Percentiles rank a stretch among this genome's conserved stretches.
phyloP scores from a whole-genome alignment of 75 land plant genomes.

The Isoetes taiwanensis region DNA sequence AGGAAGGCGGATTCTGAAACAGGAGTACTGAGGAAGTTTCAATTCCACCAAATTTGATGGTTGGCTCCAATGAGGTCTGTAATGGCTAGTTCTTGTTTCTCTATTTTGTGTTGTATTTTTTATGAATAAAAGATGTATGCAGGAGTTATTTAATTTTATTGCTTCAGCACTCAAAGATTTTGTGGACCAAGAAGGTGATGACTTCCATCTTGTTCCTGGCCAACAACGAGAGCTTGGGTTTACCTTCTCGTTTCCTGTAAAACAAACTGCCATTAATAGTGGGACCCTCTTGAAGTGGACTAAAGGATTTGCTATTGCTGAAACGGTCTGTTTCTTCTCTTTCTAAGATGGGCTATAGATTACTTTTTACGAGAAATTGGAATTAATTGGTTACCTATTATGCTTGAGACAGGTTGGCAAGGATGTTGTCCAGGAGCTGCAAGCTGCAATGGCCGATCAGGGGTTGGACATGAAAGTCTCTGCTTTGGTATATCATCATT shows the following conservation, averaged over 20 bases:
- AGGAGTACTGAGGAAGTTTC: conserved; percentile 37
- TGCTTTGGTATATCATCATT: conserved; percentile 42
- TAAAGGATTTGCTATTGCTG: conserved; percentile 62
- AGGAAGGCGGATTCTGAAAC: conserved; percentile 23
- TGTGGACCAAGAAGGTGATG: conserved; percentile 35
- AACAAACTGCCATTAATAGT: conserved; percentile 58
- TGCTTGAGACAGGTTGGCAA: conserved; percentile 83
- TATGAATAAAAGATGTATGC: not conserved
- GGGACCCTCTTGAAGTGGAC: conserved; percentile 83
- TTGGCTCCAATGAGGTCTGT: conserved; percentile 38
- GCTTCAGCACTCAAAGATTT: conserved; percentile 45
- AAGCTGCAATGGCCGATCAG: conserved; percentile 50
- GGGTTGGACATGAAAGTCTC: conserved; percentile 65
- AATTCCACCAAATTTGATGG: conserved; percentile 51
- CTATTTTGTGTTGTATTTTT: not conserved
- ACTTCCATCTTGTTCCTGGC: conserved; percentile 24
- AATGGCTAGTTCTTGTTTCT: not conserved
- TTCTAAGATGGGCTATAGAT: too few relatives aligned
- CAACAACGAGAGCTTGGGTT: conserved; percentile 57
- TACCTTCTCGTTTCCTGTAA: conserved; percentile 82
- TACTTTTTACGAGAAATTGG: too few relatives aligned
- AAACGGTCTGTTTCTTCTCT: too few relatives aligned
- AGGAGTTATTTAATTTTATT: conserved; percentile 74
- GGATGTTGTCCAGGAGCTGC: conserved; percentile 63
- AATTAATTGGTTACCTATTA: too few relatives aligned